Base-by-base conservation (phyloP, 179 eudicot genomes). In the Heliamphora pulchella region DNA sequence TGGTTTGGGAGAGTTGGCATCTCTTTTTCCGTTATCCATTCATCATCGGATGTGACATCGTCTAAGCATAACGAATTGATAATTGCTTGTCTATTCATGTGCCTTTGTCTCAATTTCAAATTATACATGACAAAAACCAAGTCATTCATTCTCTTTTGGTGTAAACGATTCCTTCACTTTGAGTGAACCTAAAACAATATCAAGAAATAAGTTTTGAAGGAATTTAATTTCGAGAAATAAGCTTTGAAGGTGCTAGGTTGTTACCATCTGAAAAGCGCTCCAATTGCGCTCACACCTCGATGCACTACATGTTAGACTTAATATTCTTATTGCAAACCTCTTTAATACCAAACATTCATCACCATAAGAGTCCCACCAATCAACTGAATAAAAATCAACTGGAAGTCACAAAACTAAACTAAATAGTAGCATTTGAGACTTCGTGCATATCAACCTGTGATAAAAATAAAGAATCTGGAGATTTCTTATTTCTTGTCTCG, bases 321-420 rank as follows among this genome's bases (percentile, higher is more conserved):
- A 80, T 31, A 80, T 71, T 61, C 2, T 31, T 31, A 83, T 80
- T 5, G 71, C 81, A 73, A 83, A 77, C 46, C 3, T 82, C 48
- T 63, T 3, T 0, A 74, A 18, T 46, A 47, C 43, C 0, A 15
- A 71, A 70, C 69, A 79, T 11, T 78, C 63, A 81, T 78, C 78
- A 1, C 84, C 82, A 75, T 81, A 84, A 13, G 82, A 81, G 31
- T 78, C 62, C 77, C 74, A 81, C 81, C 80, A 81, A 50, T 76
- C 64, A 59, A 74, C 69, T 75, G 2, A 7, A 74, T 18, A 22
- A 31, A 46, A 17, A 6, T 65, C 44, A 1, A 4, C 3, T 14
- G 31, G 8, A 62, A 17, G 39, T 4, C 7, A 62, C 61, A 2
- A 53, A 47, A 10, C 11, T 22, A 15, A 6, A 22, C 0, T 13